These are phyloP conservation scores for Amauroascus niger DNA, from an alignment of 2,329 filamentous ascomycete species.

Conservation along the genomic window DNA sequence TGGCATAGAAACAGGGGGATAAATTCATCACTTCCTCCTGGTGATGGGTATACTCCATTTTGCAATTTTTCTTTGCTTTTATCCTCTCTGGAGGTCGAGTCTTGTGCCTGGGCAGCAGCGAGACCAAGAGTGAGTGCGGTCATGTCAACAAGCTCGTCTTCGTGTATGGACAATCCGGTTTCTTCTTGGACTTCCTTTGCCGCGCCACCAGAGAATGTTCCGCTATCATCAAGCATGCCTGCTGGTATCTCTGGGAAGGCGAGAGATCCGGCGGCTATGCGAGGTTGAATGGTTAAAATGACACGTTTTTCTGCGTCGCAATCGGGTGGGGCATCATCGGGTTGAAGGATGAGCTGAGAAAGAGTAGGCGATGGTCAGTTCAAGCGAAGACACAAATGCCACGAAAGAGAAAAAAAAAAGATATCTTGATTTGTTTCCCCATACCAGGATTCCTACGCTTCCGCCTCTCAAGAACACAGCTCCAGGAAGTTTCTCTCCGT, in stretches of 20 bases:
- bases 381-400: background rate
- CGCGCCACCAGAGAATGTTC: slow-evolving; percentile 46
- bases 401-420: background rate
- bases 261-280: slow-evolving; percentile 47
- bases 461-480: slow-evolving; percentile 50
- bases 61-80: slow-evolving; percentile 34
- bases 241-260: slow-evolving; percentile 50
- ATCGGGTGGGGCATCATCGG: slow-evolving; percentile 37
- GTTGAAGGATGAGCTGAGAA: slow-evolving; percentile 45
- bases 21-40: slow-evolving; percentile 51
- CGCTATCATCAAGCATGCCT: slow-evolving; percentile 50
- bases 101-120: slow-evolving; percentile 4
- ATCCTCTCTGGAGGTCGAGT: slow-evolving; percentile 13
- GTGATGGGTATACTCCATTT: slow-evolving; percentile 44
- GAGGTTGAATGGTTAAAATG: slow-evolving; percentile 48
- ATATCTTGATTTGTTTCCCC: slow-evolving; percentile 15
- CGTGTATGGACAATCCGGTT: slow-evolving; percentile 43
- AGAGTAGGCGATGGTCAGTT: background rate
- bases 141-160: slow-evolving; percentile 46
- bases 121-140: slow-evolving; percentile 40
- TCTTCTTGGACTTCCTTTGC: slow-evolving; percentile 51
- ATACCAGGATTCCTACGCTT: slow-evolving; percentile 49
- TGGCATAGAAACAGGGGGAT: slow-evolving; percentile 49
- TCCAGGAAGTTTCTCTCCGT: slow-evolving; percentile 45
- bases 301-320: slow-evolving; percentile 36